Evolutionary conservation across 345 rosid genomes (phyloP).

Genomic region (Balakata baccata): DNA sequence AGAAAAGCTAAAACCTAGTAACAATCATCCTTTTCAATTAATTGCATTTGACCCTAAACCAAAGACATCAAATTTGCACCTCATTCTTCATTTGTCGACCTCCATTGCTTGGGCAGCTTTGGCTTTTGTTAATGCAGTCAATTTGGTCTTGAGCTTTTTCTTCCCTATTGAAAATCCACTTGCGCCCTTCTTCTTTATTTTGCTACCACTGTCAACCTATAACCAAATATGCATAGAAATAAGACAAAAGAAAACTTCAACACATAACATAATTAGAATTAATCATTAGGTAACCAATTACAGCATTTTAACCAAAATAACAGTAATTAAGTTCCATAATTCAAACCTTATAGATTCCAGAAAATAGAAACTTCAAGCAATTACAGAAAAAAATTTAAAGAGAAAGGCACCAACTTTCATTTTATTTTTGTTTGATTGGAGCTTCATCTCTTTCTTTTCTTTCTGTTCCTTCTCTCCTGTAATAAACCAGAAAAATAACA

Average conservation of each 20-base stretch:
- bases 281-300: not conserved
- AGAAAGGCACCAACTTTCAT: constrained; percentile 67
- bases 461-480: constrained; percentile 77
- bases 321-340: not conserved
- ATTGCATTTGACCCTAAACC: not conserved
- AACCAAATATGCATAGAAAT: not conserved
- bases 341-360: not conserved
- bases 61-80: constrained; percentile 7
- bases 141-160: constrained; percentile 80
- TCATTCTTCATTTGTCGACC: constrained; percentile 74
- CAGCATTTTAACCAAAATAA: not conserved
- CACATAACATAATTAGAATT: not conserved
- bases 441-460: constrained; percentile 64
- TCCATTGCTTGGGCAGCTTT: constrained; percentile 97
- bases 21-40: constrained; percentile 6
- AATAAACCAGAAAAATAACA: not conserved
- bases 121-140: constrained; percentile 72
- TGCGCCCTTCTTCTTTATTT: constrained; percentile 57
- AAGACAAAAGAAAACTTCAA: constrained; percentile 3
- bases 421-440: constrained; percentile 77
- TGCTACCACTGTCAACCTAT: constrained; percentile 73
- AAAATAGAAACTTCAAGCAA: not conserved
- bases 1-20: constrained; percentile 8
- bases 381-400: not conserved
- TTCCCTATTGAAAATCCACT: constrained; percentile 84